Base-by-base conservation (phyloP, 768 basidiomycete genomes). In the Cantharellus anzutake region DNA sequence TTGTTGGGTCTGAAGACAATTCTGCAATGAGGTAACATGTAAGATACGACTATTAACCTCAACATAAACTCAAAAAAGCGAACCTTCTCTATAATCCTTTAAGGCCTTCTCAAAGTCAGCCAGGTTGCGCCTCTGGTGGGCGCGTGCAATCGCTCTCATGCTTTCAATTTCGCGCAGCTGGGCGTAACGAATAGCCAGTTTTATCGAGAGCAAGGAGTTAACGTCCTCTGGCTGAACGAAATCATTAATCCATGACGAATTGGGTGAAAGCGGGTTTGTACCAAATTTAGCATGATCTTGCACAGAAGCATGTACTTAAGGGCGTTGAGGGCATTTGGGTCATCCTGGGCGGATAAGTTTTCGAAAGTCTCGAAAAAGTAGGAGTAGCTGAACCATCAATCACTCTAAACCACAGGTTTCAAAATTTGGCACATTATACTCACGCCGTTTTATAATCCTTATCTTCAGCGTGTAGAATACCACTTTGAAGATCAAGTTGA, bases 361-460 rank as follows among this genome's bases (percentile, higher is more conserved):
- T 99, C 96, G 63, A 98, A 97, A 2, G 91, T 83, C 71, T 98
- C 94, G 65, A 88, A 91, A 72, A 97, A 98, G 73, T 98, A 99
- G 0, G 88, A 91, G 70, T 96, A 96, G 35, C 62, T 63, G 56
- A 42, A 29, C 0, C 4, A 34, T 0, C 29, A 11, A 29, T 29
- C 52, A 55, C 14, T 48, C 16, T 5, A 34, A 58, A 16, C 37
- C n/a, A n/a, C 60, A 57, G 20, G 16, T 42, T 35, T 44, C 35
- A 5, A 44, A 39, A 2, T 14, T 42, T 51, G 40, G 14, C 3
- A 42, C 3, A 7, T 38, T 20, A 3, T 5, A 42, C 7, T 41
- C 34, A 71, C 29, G 83, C 94, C 0, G 94, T 99, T 60, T 80
- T 93, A 70, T 96, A 98, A 71, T 98, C 94, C 68, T 93, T 94